Conservation (phyloP, 1,284 basidiomycete genomes). For the Baeospora myosura region DNA sequence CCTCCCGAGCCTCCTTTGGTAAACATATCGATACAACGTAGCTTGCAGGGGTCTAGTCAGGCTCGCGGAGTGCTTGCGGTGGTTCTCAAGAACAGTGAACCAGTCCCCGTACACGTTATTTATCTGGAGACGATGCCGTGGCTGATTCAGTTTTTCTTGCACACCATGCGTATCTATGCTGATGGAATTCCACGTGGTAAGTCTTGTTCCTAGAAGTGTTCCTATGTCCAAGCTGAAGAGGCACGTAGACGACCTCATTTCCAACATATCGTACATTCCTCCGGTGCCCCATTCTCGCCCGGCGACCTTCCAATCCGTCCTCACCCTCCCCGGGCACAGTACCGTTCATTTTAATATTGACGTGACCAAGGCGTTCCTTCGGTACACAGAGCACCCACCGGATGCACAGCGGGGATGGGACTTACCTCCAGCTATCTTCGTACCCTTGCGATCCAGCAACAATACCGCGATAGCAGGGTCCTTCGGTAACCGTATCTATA, state of each 20-base stretch:
- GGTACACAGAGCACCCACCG: conserved; percentile 93
- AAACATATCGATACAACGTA: conserved; percentile 62
- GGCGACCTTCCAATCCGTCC: conserved; percentile 64
- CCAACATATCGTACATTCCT: conserved; percentile 59
- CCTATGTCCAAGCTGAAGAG: conserved; percentile 7
- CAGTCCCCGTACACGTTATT: conserved; percentile 43
- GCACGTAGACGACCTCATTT: conserved; percentile 48
- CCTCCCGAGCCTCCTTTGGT: conserved; percentile 25
- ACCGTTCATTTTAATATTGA: conserved; percentile 66
- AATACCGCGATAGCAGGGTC: conserved; percentile 10
- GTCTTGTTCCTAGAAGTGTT: conserved; percentile 17
- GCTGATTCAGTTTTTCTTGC: conserved; percentile 84
- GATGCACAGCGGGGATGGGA: conserved; percentile 96
- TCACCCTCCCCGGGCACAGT: conserved; percentile 65
- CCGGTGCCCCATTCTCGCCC: conserved; percentile 65
- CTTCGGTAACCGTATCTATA: conserved; percentile 55
- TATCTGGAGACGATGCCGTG: conserved; percentile 94
- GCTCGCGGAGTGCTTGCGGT: conserved; percentile 69
- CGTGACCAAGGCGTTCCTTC: conserved; percentile 80
- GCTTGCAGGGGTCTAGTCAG: conserved; percentile 72
- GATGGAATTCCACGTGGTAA: conserved; percentile 37
- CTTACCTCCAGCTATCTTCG: conserved; percentile 75
- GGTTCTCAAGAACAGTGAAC: conserved; percentile 59
- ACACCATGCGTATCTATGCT: conserved; percentile 58
- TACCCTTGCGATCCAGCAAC: conserved; percentile 26